Conservation (phyloP, 2,329 filamentous ascomycete genomes). For the Exophiala bonariae region DNA sequence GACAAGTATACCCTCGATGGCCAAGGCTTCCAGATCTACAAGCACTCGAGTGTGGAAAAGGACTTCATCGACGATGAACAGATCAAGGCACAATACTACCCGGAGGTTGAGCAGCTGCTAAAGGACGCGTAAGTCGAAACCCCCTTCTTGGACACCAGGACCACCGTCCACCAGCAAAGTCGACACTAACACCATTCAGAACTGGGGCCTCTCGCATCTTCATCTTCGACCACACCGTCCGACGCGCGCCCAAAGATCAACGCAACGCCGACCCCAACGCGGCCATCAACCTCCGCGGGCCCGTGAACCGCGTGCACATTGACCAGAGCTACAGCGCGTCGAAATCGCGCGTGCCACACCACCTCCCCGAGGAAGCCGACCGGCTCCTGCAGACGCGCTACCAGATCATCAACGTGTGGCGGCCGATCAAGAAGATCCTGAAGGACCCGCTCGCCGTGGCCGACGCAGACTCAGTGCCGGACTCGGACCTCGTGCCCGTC, state of each 20-base stretch:
- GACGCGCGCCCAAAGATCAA: conserved; percentile 40
- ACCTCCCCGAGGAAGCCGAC: conserved; percentile 46
- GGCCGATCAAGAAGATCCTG: conserved; percentile 51
- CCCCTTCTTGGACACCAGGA: conserved; percentile 17
- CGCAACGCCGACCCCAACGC: conserved; percentile 13
- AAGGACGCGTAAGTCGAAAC: conserved; percentile 30
- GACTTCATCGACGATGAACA: conserved; percentile 37
- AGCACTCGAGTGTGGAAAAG: conserved; percentile 36
- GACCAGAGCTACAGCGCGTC: conserved; percentile 50
- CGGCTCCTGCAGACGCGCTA: conserved; percentile 45
- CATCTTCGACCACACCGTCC: conserved; percentile 66
- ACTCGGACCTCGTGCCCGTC: conserved; percentile 51
- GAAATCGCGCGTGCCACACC: conserved; percentile 43
- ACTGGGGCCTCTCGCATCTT: conserved; percentile 58
- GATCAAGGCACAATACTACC: conserved; percentile 37
- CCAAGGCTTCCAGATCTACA: conserved; percentile 41
- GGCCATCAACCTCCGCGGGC: conserved; percentile 38
- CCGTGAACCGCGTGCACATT: conserved; percentile 53
- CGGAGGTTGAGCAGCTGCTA: conserved; percentile 37
- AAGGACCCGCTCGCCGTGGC: conserved; percentile 58
- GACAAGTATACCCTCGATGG: conserved; percentile 42
- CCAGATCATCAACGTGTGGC: conserved; percentile 55
- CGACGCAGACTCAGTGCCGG: conserved; percentile 50
- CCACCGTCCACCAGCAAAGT: conserved; percentile 12
- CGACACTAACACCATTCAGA: conserved; percentile 38